phyloP scores from a whole-genome alignment of 163 green algal genomes.

The Scenedesmus sp. region DNA sequence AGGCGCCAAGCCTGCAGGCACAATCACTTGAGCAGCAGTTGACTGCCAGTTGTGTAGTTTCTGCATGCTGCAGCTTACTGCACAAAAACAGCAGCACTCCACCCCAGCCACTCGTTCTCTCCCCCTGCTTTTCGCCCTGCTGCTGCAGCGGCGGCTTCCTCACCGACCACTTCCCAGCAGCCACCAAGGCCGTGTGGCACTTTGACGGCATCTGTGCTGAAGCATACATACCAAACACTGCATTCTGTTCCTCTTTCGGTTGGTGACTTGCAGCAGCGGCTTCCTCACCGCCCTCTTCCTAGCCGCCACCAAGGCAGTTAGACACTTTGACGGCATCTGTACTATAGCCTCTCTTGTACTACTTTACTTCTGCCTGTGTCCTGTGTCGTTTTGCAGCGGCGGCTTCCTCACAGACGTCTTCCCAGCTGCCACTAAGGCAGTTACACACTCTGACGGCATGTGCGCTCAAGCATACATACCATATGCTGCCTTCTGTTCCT shows the following conservation, averaged over 20 bases:
- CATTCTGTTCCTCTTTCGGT: background rate
- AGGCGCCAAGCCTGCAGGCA: too few species aligned
- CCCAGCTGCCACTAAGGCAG: slow-evolving; percentile 77
- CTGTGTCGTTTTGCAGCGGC: slow-evolving; percentile 45
- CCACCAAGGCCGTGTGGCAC: too few species aligned
- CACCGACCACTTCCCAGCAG: too few species aligned
- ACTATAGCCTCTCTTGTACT: background rate
- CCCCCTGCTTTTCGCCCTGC: too few species aligned
- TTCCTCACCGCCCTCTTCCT: slow-evolving; percentile 87
- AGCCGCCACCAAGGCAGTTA: slow-evolving; percentile 78
- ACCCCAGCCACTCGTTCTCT: too few species aligned
- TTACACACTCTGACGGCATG: slow-evolving; percentile 87
- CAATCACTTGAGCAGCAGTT: too few species aligned
- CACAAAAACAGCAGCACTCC: too few species aligned
- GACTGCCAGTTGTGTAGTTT: too few species aligned
- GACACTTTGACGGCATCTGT: slow-evolving; percentile 68
- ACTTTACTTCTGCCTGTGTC: background rate
- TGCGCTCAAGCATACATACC: slow-evolving; percentile 47
- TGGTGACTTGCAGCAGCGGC: slow-evolving; percentile 54
- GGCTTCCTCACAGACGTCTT: slow-evolving; percentile 89
- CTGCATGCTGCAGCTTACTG: too few species aligned
- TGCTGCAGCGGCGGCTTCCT: too few species aligned
- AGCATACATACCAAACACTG: background rate
- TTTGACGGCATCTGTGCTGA: too few species aligned
- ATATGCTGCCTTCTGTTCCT: too few species aligned